phyloP scores from a whole-genome alignment of 495 filamentous ascomycete species.

The Podospora tetraspora region DNA sequence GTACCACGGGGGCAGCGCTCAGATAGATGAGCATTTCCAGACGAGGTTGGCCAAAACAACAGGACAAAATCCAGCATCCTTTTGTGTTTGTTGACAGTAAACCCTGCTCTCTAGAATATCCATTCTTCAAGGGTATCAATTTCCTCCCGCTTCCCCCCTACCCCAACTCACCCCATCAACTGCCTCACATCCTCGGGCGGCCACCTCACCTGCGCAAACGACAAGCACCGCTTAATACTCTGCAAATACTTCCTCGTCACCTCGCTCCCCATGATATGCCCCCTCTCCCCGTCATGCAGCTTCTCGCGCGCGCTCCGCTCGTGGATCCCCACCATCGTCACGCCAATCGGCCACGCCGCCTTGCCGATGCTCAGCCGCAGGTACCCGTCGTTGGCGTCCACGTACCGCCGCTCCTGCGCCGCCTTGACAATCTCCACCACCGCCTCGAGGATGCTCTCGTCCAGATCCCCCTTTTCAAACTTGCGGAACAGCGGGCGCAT shows the following conservation, averaged over 20 bases:
- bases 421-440: constrained; percentile 91
- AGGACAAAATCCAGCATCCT: not conserved
- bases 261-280: constrained; percentile 97
- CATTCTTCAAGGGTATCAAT: constrained; percentile 11
- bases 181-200: constrained; percentile 87
- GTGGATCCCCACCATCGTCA: constrained; percentile 99
- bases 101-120: not conserved
- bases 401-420: constrained; percentile 83
- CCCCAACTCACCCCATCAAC: constrained; percentile 72
- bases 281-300: constrained; percentile 82
- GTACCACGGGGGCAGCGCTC: not conserved
- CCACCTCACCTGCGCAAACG: constrained; percentile 95
- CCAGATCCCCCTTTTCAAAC: constrained; percentile 73
- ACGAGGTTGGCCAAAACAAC: not conserved
- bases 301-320: constrained; percentile 93
- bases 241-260: constrained; percentile 91
- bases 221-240: constrained; percentile 95
- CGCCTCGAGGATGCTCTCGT: constrained; percentile 71
- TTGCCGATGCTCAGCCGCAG: constrained; percentile 91
- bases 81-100: not conserved
- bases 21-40: not conserved
- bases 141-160: too few relatives aligned
- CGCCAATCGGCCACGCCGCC: constrained; percentile 98
- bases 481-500: constrained; percentile 87
- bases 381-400: constrained; percentile 95